Evolutionary conservation across 2,329 filamentous ascomycete genomes (phyloP).

Genomic region (Cladosporium sp.): DNA sequence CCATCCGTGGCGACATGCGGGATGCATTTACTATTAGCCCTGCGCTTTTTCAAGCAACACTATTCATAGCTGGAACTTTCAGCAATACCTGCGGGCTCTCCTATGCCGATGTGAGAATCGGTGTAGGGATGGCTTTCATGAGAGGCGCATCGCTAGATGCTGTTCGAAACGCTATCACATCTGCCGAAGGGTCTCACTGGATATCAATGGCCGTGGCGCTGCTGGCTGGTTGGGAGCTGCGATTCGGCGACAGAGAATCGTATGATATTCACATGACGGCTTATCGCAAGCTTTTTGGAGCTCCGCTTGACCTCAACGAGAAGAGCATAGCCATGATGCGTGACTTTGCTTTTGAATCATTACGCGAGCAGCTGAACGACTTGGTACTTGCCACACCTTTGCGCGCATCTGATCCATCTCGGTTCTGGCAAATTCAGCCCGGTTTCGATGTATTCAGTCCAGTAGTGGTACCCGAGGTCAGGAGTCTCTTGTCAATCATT

Average conservation of each 20-base stretch:
- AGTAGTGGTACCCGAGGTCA: constrained; percentile 21
- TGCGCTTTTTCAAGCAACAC: constrained; percentile 26
- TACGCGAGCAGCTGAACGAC: constrained; percentile 23
- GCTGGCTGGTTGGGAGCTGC: constrained; percentile 29
- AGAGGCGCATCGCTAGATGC: constrained; percentile 27
- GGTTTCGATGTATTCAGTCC: constrained; percentile 24
- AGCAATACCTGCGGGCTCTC: constrained; percentile 28
- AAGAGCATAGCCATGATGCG: constrained; percentile 25
- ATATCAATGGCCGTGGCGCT: constrained; percentile 28
- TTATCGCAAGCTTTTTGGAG: constrained; percentile 9
- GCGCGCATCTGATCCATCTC: not conserved
- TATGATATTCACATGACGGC: constrained; percentile 28
- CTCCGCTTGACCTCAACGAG: constrained; percentile 20
- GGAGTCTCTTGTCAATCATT: constrained; percentile 23
- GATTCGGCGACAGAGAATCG: constrained; percentile 26
- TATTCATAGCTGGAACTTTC: constrained; percentile 27
- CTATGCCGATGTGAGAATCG: constrained; percentile 21
- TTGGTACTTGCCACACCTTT: constrained; percentile 12
- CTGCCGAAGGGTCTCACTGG: constrained; percentile 20
- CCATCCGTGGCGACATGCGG: constrained; percentile 24
- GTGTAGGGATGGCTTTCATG: constrained; percentile 24
- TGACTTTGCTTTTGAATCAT: constrained; percentile 25
- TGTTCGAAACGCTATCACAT: constrained; percentile 22
- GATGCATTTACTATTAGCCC: constrained; percentile 23
- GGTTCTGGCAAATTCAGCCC: constrained; percentile 14